phyloP scores from a whole-genome alignment of 2,329 filamentous ascomycete genomes.

The Xylariaceae sp. region DNA sequence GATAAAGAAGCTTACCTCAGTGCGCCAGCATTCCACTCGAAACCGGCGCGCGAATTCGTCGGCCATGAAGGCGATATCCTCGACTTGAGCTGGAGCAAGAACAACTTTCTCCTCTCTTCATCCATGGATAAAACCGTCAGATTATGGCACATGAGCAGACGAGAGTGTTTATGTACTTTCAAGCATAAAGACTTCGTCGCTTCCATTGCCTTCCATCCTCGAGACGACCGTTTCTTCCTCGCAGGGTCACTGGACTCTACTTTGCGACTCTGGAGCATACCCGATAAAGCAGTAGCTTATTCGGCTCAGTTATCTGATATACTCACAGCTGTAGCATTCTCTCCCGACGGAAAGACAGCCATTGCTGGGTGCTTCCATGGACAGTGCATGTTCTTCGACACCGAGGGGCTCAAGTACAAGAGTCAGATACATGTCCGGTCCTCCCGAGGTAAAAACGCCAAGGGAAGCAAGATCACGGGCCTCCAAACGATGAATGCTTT shows the following conservation, averaged over 20 bases:
- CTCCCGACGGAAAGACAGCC: conserved; percentile 81
- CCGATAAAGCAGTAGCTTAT: conserved; percentile 88
- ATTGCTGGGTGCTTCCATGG: conserved; percentile 87
- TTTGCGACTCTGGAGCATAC: conserved; percentile 90
- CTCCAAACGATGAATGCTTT: conserved; percentile 70
- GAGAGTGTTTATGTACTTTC: conserved; percentile 87
- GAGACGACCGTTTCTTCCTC: conserved; percentile 92
- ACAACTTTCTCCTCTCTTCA: conserved; percentile 91
- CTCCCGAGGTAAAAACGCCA: conserved; percentile 85
- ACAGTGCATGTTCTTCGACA: conserved; percentile 85
- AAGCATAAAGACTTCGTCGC: conserved; percentile 94
- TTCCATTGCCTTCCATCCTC: conserved; percentile 88
- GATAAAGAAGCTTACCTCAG: conserved; percentile 62
- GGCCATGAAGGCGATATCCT: conserved; percentile 83
- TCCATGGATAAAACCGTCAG: conserved; percentile 98
- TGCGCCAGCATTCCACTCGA: conserved; percentile 81
- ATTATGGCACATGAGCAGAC: conserved; percentile 82
- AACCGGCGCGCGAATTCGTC: conserved; percentile 71
- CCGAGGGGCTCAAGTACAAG: conserved; percentile 77
- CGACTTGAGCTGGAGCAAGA: conserved; percentile 97
- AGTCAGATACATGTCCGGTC: conserved; percentile 92
- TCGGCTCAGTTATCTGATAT: conserved; percentile 73
- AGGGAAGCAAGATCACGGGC: conserved; percentile 94
- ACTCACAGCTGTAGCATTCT: conserved; percentile 90
- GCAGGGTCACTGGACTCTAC: conserved; percentile 88